Evolutionary conservation across 495 filamentous ascomycete genomes (phyloP), one percentile per base, ranked within the genome.

Genomic region (Trichoderma erinaceum): DNA sequence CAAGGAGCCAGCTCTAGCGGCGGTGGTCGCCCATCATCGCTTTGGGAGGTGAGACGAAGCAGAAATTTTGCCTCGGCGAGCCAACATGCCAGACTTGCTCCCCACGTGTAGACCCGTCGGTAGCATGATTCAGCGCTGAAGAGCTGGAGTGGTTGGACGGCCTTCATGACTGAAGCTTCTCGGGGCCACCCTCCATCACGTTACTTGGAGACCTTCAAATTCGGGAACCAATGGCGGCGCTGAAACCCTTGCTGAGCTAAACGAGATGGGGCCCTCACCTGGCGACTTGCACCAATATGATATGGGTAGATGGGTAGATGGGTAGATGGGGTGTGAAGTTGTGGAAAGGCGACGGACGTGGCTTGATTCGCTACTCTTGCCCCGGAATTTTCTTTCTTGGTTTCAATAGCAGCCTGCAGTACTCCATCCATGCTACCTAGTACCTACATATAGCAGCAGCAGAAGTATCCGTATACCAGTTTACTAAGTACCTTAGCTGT

Each of bases 221-320:
- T 21, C 13, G 56, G 56, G 56, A 32, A 21, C 56, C 56, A 61
- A 61, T 61, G 56, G 13, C 56, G 12, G 11, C 23, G 27, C 10
- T 3, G 56, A 61, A 61, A 61, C 56, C 56, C 56, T 32, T 61
- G 56, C 56, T 61, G 56, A 32, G 27, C 56, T 61, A 61, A 61
- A 56, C 56, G 56, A 32, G 25, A 61, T 15, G 56, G 56, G 8
- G 25, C 15, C 56, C 56, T 61, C 56, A 23, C 56, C 23, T 27
- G 27, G 56, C 56, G 25, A 35, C 48, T 61, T 27, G 23, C 23
- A 29, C 52, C 2, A 29, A 6, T 12, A 29, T 61, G 56, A 61
- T 61, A 61, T 32, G 27, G 56, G 35, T 61, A 29, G 1, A 29
- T n/a, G n/a, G n/a, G 29, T 29, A 29, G 56, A 61, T 61, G 8